Evolutionary conservation across 83 land plant species (phyloP).

Genomic region (Picea mariana): DNA sequence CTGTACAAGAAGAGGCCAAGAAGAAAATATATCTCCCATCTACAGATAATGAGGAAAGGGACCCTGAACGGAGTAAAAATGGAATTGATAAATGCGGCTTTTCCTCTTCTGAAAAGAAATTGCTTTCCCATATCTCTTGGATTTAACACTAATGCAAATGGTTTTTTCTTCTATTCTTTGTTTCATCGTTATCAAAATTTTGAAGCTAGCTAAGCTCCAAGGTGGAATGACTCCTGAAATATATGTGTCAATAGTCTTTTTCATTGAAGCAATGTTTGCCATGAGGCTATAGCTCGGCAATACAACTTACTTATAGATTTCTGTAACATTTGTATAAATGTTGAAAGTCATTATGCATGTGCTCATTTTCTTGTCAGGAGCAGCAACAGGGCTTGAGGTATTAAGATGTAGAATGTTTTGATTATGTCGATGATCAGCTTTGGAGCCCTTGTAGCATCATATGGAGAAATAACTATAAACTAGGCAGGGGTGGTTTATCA

Average conservation of each 20-base stretch:
- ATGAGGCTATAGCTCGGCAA: constrained; percentile 97
- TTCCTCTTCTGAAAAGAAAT: constrained; percentile 48
- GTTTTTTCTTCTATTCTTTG: constrained; percentile 88
- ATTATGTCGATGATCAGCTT: constrained; percentile 93
- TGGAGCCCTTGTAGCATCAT: constrained; percentile 26
- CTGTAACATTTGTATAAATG: constrained; percentile 99
- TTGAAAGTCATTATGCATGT: constrained; percentile 98
- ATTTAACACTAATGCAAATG: constrained; percentile 90
- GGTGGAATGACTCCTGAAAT: constrained; percentile 83
- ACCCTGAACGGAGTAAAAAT: too few species aligned
- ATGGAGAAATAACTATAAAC: constrained; percentile 86
- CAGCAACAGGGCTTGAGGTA: constrained; percentile 76
- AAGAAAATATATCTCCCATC: too few species aligned
- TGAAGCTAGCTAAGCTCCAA: constrained; percentile 82
- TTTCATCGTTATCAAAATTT: constrained; percentile 69
- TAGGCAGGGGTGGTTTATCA: constrained; percentile 95
- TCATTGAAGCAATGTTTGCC: constrained; percentile 97
- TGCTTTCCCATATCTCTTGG: constrained; percentile 93
- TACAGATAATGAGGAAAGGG: too few species aligned
- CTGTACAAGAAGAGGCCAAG: too few species aligned
- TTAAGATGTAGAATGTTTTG: constrained; percentile 73
- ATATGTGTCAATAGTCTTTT: constrained; percentile 78
- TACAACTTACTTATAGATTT: constrained; percentile 94
- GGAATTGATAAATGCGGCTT: too few species aligned
- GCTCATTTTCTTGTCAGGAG: constrained; percentile 88